Base-by-base conservation (phyloP, 2,329 filamentous ascomycete genomes). In the Acrocalymma vagum region DNA sequence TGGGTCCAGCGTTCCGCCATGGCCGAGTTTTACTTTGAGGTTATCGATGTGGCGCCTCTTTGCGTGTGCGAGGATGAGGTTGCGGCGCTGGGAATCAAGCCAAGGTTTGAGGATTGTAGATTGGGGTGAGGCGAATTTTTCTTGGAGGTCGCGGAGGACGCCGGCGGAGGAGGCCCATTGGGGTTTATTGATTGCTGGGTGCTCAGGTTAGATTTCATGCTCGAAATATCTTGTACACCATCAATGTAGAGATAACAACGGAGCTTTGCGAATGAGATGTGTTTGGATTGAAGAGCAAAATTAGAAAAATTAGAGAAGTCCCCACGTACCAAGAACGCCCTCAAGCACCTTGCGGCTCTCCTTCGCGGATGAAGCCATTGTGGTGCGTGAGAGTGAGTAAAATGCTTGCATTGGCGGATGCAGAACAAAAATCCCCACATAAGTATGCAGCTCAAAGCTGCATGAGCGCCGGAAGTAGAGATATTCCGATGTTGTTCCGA, bases 1-100 rank as follows among this genome's bases (percentile, higher is more conserved):
- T 17, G 94, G 94, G 64, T 99, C 94, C 13, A 99, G 81, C 2
- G 94, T 99, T 28, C 94, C 94, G 46, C 94, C 94, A 73, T 99
- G 94, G 22, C 94, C 94, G 62, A 97, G 88, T 77, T 97, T 99
- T 56, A 97, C 86, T 48, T 89, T 83, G 20, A 69, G 55, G 16
- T 63, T 61, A 3, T 58, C 53, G 31, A 72, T 70, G 45, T 85
- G 81, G 55, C 79, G 78, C 54, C 79, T 79, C 64, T 87, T 82
- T 42, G 76, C 49, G 15, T 47, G 26, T 75, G 42, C 79, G 76
- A 43, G 73, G 74, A 66, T 89, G 85, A 53, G 75, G 71, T 11
- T 81, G 31, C 75, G 77, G 39, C 76, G 76, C 55, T 92, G 85
- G 36, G 79, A 73, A 20, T 84, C 76, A 43, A 97, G 78, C 79